phyloP scores from a whole-genome alignment of 139 green algal genomes.

The Chlorella sp. region DNA sequence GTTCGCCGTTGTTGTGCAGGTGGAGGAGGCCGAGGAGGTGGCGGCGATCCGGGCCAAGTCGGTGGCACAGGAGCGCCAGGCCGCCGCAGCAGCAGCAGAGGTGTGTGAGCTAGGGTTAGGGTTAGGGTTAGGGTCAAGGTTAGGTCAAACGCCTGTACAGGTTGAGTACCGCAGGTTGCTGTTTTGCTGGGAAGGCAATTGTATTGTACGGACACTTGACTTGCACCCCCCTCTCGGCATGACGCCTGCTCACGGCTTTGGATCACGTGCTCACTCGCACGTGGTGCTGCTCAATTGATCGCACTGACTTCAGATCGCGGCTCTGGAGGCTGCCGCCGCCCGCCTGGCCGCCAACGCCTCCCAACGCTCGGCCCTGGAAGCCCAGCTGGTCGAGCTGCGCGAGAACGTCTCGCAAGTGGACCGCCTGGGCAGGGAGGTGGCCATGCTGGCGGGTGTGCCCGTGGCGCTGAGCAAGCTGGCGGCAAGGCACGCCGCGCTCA shows the following conservation, averaged over 20 bases:
- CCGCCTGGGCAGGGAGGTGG: not conserved
- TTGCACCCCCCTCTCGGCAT: no score
- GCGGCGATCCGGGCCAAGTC: not conserved
- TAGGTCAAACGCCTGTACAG: no score
- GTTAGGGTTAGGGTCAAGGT: no score
- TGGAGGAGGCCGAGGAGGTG: slow-evolving; percentile 20
- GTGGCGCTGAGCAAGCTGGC: not conserved
- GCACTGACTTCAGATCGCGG: not conserved
- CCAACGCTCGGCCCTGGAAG: not conserved
- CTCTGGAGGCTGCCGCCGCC: not conserved
- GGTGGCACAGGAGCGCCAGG: not conserved
- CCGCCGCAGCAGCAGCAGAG: not conserved
- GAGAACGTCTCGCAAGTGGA: not conserved
- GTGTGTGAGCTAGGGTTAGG: no score
- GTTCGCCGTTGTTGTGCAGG: no score
- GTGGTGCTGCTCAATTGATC: no score
- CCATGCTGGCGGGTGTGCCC: not conserved
- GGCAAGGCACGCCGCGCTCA: not conserved
- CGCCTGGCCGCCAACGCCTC: not conserved
- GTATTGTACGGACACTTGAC: no score
- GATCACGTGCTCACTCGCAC: no score
- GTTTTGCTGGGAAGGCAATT: no score
- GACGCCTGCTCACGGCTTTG: no score
- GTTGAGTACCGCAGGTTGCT: no score
- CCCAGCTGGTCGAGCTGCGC: not conserved